Evolutionary conservation across 768 basidiomycete species (phyloP).

Genomic region (Mycena galopus): DNA sequence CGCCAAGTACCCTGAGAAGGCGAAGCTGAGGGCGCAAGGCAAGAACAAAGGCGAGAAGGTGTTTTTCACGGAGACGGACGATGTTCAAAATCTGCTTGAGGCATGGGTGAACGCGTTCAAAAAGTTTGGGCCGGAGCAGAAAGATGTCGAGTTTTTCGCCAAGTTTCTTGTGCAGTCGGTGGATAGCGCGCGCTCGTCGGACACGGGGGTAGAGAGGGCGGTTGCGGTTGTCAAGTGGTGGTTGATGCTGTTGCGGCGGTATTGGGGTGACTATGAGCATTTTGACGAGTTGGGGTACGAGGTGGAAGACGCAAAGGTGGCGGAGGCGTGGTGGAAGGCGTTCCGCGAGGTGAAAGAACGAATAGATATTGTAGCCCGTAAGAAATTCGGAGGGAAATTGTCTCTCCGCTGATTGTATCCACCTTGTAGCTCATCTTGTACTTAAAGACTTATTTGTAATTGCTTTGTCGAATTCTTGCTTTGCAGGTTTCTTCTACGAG

Average conservation of each 20-base stretch:
- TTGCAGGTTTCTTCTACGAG: neutral
- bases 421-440: conserved; percentile 20
- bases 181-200: conserved; percentile 65
- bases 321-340: conserved; percentile 85
- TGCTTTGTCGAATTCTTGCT: neutral
- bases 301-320: conserved; percentile 57
- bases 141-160: conserved; percentile 82
- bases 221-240: conserved; percentile 86
- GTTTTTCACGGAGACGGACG: conserved; percentile 72
- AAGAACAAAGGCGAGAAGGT: conserved; percentile 63
- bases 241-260: conserved; percentile 74
- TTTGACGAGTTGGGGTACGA: conserved; percentile 51
- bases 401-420: conserved; percentile 68
- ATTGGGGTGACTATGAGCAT: conserved; percentile 72
- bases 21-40: conserved; percentile 70
- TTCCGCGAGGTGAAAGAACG: conserved; percentile 77
- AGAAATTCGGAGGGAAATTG: conserved; percentile 80
- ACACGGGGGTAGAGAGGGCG: conserved; percentile 76
- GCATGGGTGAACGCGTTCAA: conserved; percentile 80
- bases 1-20: conserved; percentile 64
- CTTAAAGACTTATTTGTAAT: neutral
- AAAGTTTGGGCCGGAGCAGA: conserved; percentile 73
- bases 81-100: conserved; percentile 80
- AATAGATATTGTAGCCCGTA: conserved; percentile 74
- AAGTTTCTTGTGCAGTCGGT: conserved; percentile 80